Evolutionary conservation across 2,329 filamentous ascomycete species (phyloP), one percentile per base, ranked within the genome.

Genomic region (Pezicula radicicola): DNA sequence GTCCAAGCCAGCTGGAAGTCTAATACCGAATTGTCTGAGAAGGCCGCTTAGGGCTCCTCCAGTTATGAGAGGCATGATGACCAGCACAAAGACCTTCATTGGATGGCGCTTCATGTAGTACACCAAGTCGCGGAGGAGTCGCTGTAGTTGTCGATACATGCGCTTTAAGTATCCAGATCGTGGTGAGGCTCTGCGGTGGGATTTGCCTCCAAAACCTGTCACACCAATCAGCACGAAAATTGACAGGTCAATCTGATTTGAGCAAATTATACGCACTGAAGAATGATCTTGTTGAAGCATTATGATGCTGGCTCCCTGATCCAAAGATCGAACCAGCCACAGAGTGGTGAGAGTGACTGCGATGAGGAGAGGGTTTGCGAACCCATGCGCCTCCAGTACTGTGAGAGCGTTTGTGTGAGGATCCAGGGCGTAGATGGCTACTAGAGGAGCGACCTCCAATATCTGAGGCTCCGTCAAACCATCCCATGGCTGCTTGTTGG

Each of bases 1-100:
- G 71, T 84, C 77, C 54, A 91, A 66, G 12, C 76, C 71, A 5
- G 77, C 75, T 1, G 92, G 92, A 57, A 96, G 70, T 56, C 86
- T 79, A 55, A 97, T 76, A 19, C 92, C 92, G 69, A 97, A 88
- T 66, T 85, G 84, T 36, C 83, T 81, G 43, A 96, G 79, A 42
- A 97, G 75, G 44, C 87, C 89, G 8, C 85, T 85, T 59, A 97
- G 72, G 27, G 89, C 87, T 30, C 93, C 93, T 48, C 90, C 90
- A 1, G 87, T 91, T 63, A 97, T 75, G 52, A 97, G 78, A 9
- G 93, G 93, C 80, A 97, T 84, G 63, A 97, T 80, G 56, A 96
- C 87, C 56, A 91, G 81, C 76, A 89, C 78, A 75, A 97, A 89
- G 45, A 96, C 89, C 73, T 95, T 95, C 66, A 91, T 73, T 0